phyloP scores from a whole-genome alignment of 2,329 filamentous ascomycete genomes.

The Paracoccidioides brasiliensis region DNA sequence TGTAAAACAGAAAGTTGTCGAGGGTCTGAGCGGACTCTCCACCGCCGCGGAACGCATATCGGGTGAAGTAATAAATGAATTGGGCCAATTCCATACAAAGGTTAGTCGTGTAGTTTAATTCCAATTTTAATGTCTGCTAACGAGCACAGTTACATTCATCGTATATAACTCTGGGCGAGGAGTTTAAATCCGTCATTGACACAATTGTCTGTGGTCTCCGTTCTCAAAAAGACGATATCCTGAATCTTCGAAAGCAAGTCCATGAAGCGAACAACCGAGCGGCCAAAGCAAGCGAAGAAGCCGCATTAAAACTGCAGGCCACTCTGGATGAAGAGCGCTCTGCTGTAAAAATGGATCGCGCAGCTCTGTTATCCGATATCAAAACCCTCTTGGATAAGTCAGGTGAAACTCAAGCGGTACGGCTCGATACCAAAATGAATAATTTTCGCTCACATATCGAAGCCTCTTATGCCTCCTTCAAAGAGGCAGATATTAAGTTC shows the following conservation, averaged over 20 bases:
- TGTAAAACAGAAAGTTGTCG: conserved; percentile 73
- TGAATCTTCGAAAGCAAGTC: conserved; percentile 59
- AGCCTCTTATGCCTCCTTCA: conserved; percentile 51
- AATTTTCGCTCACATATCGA: conserved; percentile 52
- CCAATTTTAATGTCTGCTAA: conserved; percentile 10
- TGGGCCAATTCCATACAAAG: conserved; percentile 68
- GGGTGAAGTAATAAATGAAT: conserved; percentile 73
- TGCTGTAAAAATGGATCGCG: conserved; percentile 59
- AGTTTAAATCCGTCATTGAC: conserved; percentile 79
- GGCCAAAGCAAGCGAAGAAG: conserved; percentile 52
- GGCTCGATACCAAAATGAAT: conserved; percentile 52
- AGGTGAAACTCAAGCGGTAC: conserved; percentile 57
- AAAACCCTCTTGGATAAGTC: conserved; percentile 62
- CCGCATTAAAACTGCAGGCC: conserved; percentile 53
- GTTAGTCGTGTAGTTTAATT: conserved; percentile 20
- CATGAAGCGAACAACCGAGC: conserved; percentile 55
- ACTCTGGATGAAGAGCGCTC: conserved; percentile 64
- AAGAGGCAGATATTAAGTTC: conserved; percentile 53
- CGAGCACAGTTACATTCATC: conserved; percentile 57
- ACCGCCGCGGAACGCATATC: conserved; percentile 78
- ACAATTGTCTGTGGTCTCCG: conserved; percentile 61
- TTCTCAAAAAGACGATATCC: conserved; percentile 63
- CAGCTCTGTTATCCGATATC: conserved; percentile 63
- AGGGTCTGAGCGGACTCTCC: conserved; percentile 72
- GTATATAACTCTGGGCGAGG: conserved; percentile 68